Base-by-base conservation (phyloP, 768 basidiomycete species). In the Tulasnella sp. region DNA sequence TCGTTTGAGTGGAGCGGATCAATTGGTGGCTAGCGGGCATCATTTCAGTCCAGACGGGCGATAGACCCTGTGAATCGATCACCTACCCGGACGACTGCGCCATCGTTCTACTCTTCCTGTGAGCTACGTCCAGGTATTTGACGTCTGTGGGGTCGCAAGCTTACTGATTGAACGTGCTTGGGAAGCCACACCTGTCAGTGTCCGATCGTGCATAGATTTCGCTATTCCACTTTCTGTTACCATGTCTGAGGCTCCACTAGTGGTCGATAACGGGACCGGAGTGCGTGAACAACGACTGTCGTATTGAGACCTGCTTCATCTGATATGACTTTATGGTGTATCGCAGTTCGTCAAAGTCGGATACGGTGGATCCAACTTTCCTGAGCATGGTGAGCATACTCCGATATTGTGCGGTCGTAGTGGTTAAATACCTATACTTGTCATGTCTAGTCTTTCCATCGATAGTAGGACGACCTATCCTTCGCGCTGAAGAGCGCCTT, bases 401-500 rank as follows among this genome's bases (percentile, higher is more conserved):
- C 38, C 11, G 11, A 17, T 26, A 30, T 23, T 55, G 19, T 9
- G 38, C 27, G 30, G 58, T 41, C 55, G 23, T 23, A 4, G 26
- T 49, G 24, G 19, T 38, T 15, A 7, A 38, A 38, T 7, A 38
- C 7, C 5, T 38, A 15, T 38, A 38, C n/a, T n/a, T n/a, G n/a
- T 38, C 34, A 5, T 38, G 32, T 41, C 11, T 66, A 94, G 92
- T 96, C 60, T 99, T 98, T 70, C 90, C 95, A 2, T 98, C 96
- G 42, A 84, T 99, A 69, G 83, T 99, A 66, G 96, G 96, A 17
- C 86, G 95, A 19, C 95, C 95, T 29, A 99, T 99, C 70, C 77
- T 98, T 63, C 91, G 95, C 61, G 95, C 95, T 7, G 95, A 98
- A 73, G 95, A 98, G 74, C 88, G 95, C 59, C 83, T 93, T 30